A percentile compares a stretch with the other conserved stretches of the same genome.
These are phyloP conservation scores for Lomentospora prolificans DNA, from an alignment of 2,329 filamentous ascomycete genomes.

Conservation along the genomic window DNA sequence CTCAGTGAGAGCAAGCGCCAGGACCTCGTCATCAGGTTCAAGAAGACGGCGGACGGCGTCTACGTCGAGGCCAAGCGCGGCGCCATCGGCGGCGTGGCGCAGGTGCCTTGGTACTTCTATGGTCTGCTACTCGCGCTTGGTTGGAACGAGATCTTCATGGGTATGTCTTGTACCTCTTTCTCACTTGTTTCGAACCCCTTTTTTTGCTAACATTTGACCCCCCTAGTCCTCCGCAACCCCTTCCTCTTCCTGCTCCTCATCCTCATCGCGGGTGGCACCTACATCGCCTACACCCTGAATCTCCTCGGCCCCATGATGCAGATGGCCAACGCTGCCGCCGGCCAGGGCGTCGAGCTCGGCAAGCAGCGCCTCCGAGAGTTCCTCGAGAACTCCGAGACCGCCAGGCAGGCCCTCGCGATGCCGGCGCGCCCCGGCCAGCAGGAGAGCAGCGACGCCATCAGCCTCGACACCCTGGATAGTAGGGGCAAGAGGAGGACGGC, in stretches of 20 bases:
- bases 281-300: conserved; percentile 87
- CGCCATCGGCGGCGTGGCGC: conserved; percentile 88
- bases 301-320: conserved; percentile 92
- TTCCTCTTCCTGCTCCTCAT: conserved; percentile 85
- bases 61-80: conserved; percentile 97
- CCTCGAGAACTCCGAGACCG: conserved; percentile 76
- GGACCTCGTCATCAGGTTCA: conserved; percentile 88
- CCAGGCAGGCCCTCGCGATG: conserved; percentile 75
- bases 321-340: conserved; percentile 82
- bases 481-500: conserved; percentile 40
- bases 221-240: conserved; percentile 79
- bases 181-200: not conserved
- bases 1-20: conserved; percentile 82
- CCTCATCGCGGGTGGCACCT: conserved; percentile 64
- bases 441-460: conserved; percentile 37
- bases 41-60: conserved; percentile 95
- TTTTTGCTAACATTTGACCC: conserved; percentile 8
- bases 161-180: conserved; percentile 42
- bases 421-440: conserved; percentile 29
- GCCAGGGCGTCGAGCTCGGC: conserved; percentile 80
- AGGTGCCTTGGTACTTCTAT: conserved; percentile 93
- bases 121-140: conserved; percentile 77
- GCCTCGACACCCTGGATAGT: conserved; percentile 51
- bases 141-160: conserved; percentile 97
- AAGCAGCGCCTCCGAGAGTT: conserved; percentile 89